Evolutionary conservation across 2,329 filamentous ascomycete genomes (phyloP).

Genomic region (Phyllosticta capitalensis): DNA sequence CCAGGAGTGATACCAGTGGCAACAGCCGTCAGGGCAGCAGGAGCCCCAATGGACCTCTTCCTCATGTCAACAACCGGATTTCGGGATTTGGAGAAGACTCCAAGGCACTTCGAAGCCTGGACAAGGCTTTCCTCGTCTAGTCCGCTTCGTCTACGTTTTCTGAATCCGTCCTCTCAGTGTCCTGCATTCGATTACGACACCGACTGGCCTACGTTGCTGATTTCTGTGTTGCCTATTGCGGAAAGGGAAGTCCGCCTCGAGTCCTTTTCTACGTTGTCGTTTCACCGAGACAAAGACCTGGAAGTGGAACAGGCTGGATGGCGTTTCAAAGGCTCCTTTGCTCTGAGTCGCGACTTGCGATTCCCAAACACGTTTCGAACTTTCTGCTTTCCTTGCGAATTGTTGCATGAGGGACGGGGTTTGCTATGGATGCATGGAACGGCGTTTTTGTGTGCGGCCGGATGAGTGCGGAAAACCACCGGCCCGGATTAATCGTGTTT

Average conservation of each 20-base stretch:
- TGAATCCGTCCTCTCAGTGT: no score
- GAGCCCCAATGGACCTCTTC: conserved; percentile 22
- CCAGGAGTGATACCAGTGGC: conserved; percentile 20
- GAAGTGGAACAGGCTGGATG: background rate
- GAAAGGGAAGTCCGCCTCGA: no score
- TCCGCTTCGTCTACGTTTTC: no score
- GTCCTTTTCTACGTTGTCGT: background rate
- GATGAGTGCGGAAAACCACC: background rate
- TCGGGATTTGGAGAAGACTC: conserved; percentile 8
- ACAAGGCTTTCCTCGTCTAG: conserved; percentile 10
- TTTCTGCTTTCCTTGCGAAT: background rate
- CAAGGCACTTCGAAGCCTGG: conserved; percentile 8
- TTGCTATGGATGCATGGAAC: background rate
- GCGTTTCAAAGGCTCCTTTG: background rate
- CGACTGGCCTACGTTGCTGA: no score
- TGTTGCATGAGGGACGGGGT: background rate
- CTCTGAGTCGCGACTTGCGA: background rate
- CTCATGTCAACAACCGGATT: conserved; percentile 5
- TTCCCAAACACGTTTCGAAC: background rate
- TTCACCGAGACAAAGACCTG: background rate
- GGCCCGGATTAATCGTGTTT: background rate
- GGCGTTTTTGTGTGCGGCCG: background rate
- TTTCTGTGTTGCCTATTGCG: no score
- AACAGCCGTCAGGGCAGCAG: conserved; percentile 33
- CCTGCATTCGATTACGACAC: no score